These are phyloP conservation scores for Adansonia rubrostipa DNA, from an alignment of 441 rosid genomes.

Conservation along the genomic window DNA sequence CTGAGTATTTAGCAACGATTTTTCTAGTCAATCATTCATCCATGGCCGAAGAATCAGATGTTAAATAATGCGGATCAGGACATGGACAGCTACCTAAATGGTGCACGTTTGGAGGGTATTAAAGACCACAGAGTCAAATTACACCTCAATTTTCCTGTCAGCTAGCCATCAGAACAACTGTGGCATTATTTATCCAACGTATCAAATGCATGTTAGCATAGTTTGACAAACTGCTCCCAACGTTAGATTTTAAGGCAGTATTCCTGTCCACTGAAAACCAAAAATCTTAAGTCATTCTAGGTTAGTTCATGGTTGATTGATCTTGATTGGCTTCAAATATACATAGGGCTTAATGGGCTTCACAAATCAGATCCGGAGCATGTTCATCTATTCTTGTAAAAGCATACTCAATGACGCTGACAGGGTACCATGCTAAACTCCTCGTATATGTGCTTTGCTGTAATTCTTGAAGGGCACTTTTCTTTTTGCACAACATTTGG, in stretches of 20 bases:
- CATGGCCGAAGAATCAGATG: neutral
- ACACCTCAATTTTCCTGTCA: constrained; percentile 19
- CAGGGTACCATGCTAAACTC: neutral
- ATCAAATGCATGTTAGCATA: neutral
- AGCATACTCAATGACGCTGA: neutral
- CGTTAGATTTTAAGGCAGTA: neutral
- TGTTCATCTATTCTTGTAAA: neutral
- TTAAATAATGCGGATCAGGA: neutral
- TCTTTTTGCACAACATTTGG: neutral
- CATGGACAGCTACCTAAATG: constrained; percentile 18
- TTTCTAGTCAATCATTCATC: neutral
- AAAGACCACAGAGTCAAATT: neutral
- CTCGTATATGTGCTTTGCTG: neutral
- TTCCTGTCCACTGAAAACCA: neutral
- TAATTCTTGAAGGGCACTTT: too few species aligned
- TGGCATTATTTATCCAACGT: neutral
- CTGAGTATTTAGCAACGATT: neutral
- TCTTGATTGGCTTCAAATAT: neutral
- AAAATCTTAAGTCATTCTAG: neutral
- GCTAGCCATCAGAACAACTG: neutral
- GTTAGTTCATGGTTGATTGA: neutral
- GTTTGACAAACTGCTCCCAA: neutral
- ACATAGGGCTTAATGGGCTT: neutral
- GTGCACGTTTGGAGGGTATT: neutral
- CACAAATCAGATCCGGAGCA: neutral